Evolutionary conservation across 495 filamentous ascomycete species (phyloP), one percentile per base, ranked within the genome.

Genomic region (Clavariopsis aquatica): DNA sequence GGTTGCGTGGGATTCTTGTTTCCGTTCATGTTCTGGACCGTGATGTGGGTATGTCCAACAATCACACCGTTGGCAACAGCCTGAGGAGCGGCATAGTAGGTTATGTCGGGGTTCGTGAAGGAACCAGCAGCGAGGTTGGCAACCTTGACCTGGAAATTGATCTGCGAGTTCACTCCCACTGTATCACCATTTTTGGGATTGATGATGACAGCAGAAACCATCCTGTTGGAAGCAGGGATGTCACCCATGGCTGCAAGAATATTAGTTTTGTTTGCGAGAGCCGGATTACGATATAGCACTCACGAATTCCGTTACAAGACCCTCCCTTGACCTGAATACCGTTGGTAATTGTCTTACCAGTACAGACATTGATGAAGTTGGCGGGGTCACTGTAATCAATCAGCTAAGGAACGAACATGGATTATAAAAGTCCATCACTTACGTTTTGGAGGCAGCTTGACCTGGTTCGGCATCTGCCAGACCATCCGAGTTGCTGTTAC

Each of bases 1-100:
- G 73, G 57, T 6, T 52, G 15, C 13, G 71, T 78, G 26, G 80
- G 84, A 72, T 77, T 83, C 61, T 81, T 68, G 51, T 69, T 74
- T 71, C 76, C 74, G 45, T 82, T 83, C 29, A 87, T 64, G 59
- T 84, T 77, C 73, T 91, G 88, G 52, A 89, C 76, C 7, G 87
- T 89, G 53, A 91, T 81, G 77, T 90, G 88, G 54, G 84, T 87
- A 76, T 90, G 88, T 26, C 88, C 88, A 64, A 89, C 81, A 62
- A 90, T 78, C 10, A 76, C 84, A n/a, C 72, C 65, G 29, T 71
- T 73, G 20, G 80, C 72, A 6, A 91, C 77, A 12, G 76, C 66
- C 73, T 90, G 88, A 20, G 88, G 88, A n/a, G 85, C 85, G 26
- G 83, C 72, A 74, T 90, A 91, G 74, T 91, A 91, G 34, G 87